phyloP scores from a whole-genome alignment of 306 rosid genomes.

The Quercus glauca region DNA sequence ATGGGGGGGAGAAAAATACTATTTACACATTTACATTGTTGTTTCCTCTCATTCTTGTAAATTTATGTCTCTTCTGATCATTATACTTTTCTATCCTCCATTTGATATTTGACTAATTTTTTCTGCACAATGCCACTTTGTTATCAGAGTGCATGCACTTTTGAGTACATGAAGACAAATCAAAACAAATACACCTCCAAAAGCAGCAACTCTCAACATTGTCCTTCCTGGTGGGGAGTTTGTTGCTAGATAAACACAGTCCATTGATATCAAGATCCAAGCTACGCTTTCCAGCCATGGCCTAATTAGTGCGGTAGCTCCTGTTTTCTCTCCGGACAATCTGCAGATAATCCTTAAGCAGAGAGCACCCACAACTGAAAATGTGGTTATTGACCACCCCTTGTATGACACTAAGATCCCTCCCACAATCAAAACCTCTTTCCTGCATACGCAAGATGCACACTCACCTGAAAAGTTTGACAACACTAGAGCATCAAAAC shows the following conservation, averaged over 20 bases:
- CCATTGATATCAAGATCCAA: conserved; percentile 55
- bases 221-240: conserved; percentile 52
- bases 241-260: conserved; percentile 51
- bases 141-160: conserved; percentile 16
- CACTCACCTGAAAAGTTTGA: conserved; percentile 81
- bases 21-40: neutral
- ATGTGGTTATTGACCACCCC: conserved; percentile 83
- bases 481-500: conserved; percentile 58
- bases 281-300: conserved; percentile 42
- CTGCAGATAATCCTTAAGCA: conserved; percentile 62
- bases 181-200: conserved; percentile 49
- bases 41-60: neutral
- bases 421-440: conserved; percentile 62
- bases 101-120: neutral
- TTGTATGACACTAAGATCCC: conserved; percentile 58
- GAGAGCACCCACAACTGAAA: conserved; percentile 58
- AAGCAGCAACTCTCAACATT: conserved; percentile 46
- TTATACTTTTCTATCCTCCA: conserved; percentile 9
- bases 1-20: neutral
- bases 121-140: conserved; percentile 16
- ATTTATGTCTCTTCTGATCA: neutral
- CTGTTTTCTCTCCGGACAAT: conserved; percentile 30
- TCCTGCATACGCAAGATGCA: conserved; percentile 75
- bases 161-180: conserved; percentile 28
- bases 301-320: conserved; percentile 27